These are phyloP conservation scores for Schizochytrium sp. DNA, from an alignment of 108 stramenopile species.

Conservation along the genomic window DNA sequence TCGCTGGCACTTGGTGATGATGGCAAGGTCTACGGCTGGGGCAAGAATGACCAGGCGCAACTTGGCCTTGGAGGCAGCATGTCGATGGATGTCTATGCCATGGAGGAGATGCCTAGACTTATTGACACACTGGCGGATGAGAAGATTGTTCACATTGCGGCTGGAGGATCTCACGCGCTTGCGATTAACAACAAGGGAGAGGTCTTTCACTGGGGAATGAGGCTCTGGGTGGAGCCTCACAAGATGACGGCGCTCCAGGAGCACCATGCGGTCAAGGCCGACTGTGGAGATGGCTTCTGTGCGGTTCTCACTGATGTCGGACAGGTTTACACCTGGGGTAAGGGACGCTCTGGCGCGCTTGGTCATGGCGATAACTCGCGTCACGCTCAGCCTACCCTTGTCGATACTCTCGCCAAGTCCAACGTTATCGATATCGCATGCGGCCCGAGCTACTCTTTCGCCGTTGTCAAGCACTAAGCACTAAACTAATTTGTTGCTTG, in stretches of 20 bases:
- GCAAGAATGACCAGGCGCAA: slow-evolving; percentile 76
- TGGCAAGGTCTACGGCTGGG: slow-evolving; percentile 74
- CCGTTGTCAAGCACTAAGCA: neutral
- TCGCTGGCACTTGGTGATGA: slow-evolving; percentile 65
- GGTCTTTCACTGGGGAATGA: slow-evolving; percentile 76
- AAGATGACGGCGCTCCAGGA: slow-evolving; percentile 11
- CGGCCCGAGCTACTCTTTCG: neutral
- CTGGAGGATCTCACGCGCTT: slow-evolving; percentile 68
- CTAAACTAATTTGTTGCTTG: neutral
- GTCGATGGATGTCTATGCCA: slow-evolving; percentile 76
- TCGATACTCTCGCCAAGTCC: neutral
- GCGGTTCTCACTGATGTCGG: slow-evolving; percentile 32
- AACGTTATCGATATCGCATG: neutral
- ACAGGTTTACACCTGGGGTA: slow-evolving; percentile 26
- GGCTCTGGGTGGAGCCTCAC: slow-evolving; percentile 64
- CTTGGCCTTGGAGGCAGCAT: slow-evolving; percentile 75
- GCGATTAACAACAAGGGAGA: slow-evolving; percentile 71
- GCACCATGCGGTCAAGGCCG: slow-evolving; percentile 32
- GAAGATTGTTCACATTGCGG: slow-evolving; percentile 48
- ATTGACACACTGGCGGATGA: slow-evolving; percentile 55
- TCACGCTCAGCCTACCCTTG: slow-evolving; percentile 51
- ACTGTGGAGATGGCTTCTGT: neutral
- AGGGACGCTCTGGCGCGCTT: slow-evolving; percentile 8
- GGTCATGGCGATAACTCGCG: slow-evolving; percentile 59
- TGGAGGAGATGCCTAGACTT: slow-evolving; percentile 73